Evolutionary conservation across 2,329 filamentous ascomycete genomes (phyloP).

Genomic region (Xylaria polymorpha): DNA sequence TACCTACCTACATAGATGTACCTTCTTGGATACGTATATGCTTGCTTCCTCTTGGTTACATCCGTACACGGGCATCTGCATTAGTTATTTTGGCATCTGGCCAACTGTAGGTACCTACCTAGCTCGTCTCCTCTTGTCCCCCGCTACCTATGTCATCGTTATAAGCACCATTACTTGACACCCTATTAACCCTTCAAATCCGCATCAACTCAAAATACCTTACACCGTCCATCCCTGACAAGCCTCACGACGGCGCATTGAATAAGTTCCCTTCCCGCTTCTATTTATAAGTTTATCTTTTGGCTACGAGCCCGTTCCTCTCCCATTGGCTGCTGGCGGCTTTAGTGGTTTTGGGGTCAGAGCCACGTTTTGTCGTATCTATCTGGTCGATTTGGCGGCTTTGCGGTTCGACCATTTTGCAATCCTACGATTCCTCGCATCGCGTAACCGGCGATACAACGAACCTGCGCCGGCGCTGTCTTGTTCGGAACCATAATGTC

Average conservation of each 20-base stretch:
- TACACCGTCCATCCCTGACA: slow-evolving; percentile 12
- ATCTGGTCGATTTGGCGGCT: neutral
- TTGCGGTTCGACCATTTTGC: slow-evolving; percentile 1
- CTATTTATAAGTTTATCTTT: slow-evolving; percentile 5
- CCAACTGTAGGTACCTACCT: neutral
- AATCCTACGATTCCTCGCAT: neutral
- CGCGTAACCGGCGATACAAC: neutral
- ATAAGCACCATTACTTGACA: neutral
- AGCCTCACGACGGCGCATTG: neutral
- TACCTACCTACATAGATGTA: neutral
- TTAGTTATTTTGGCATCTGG: neutral
- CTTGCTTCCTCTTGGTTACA: neutral
- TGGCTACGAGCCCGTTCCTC: neutral
- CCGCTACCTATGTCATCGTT: slow-evolving; percentile 2
- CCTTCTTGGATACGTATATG: neutral
- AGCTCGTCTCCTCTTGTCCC: neutral
- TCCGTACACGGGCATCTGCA: neutral
- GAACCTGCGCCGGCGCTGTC: slow-evolving; percentile 13
- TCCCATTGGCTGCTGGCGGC: slow-evolving; percentile 16
- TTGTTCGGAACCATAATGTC: slow-evolving; percentile 40
- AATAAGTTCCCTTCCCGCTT: slow-evolving; percentile 2
- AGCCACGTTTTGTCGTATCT: slow-evolving; percentile 2
- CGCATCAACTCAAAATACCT: slow-evolving; percentile 1
- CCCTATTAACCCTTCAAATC: neutral
- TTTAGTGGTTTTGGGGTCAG: slow-evolving; percentile 14